Percentiles rank a stretch among this genome's conserved stretches.
Evolutionary conservation across 2,329 filamentous ascomycete species (phyloP).

Genomic region (Beauveria asiatica): DNA sequence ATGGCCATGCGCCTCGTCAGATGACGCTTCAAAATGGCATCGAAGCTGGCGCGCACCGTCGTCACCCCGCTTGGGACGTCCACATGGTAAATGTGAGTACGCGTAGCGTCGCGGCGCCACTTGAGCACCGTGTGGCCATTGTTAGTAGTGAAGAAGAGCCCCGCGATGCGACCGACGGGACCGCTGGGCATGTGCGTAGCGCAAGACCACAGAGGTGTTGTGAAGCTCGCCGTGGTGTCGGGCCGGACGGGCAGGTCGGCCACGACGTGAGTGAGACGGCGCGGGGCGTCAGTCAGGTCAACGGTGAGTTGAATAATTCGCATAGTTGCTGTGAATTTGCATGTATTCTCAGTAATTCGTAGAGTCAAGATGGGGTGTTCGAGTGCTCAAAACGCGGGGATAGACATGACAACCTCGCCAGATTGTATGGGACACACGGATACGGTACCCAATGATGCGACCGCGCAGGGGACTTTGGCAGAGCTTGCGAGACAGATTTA

Average conservation of each 20-base stretch:
- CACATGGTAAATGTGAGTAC: slow-evolving; percentile 8
- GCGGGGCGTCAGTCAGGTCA: slow-evolving; percentile 7
- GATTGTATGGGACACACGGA: too few species aligned
- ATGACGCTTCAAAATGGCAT: slow-evolving; percentile 3
- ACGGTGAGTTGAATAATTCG: slow-evolving; percentile 3
- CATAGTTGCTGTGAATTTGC: background rate
- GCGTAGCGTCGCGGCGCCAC: slow-evolving; percentile 7
- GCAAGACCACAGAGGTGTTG: slow-evolving; percentile 10
- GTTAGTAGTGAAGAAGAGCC: background rate
- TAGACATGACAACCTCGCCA: too few species aligned
- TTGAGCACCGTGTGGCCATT: background rate
- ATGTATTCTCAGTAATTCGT: background rate
- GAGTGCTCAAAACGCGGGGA: background rate
- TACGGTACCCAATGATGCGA: too few species aligned
- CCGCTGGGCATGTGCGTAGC: slow-evolving; percentile 4
- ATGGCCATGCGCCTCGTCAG: slow-evolving; percentile 9
- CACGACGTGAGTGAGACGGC: slow-evolving; percentile 1
- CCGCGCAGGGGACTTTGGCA: too few species aligned
- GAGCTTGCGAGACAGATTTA: too few species aligned
- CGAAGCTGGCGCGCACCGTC: slow-evolving; percentile 6
- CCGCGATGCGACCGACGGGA: slow-evolving; percentile 2
- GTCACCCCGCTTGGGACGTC: slow-evolving; percentile 1
- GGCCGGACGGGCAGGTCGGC: slow-evolving; percentile 7
- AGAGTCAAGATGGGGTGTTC: background rate
- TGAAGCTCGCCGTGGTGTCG: slow-evolving; percentile 1